Base-by-base conservation (phyloP, 1,139 yeast species). In the Suhomyces panamericanus region DNA sequence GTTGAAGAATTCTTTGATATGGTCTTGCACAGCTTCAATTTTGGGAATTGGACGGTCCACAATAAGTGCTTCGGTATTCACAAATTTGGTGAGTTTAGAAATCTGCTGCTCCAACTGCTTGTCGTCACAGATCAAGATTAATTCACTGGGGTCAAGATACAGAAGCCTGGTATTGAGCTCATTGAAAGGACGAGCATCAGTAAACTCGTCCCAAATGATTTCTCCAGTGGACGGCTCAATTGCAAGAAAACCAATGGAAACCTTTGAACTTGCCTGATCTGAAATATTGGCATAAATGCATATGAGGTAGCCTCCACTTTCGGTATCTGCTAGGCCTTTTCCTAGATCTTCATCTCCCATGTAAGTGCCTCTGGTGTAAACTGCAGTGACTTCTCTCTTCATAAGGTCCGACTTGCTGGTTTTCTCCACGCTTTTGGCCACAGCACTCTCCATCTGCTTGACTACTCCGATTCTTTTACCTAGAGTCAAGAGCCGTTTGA, bases 391-490 rank as follows among this genome's bases (percentile, higher is more conserved):
- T 52, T 80, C 69, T 39, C 99, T 69, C 43, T 77, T 78, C 67
- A 93, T 87, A 3, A 89, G 74, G 27, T 78, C 78, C 6, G 56
- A 43, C 62, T 64, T 49, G 66, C 71, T 50, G 59, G 74, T 48
- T 68, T 80, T 67, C 43, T 73, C 78, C 9, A 69, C 54, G 6
- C 66, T 55, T 41, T 87, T 86, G 9, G 87, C 71, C 0, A 90
- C 88, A 0, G 91, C 83, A 0, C 93, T 81, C 60, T 91, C 97
- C 31, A 80, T 74, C 59, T 93, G 99, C 56, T 86, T 85, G 0
- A 91, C 95, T 1, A 93, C 81, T 0, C 96, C 98, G 4, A 93
- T 90, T 59, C 87, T 91, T 42, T 78, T 65, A 0, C 91, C 91
- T 42, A 70, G 70, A 36, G 73, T 78, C 9, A 87, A 63, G 5